Conservation (phyloP, 2,329 filamentous ascomycete species). For the Coniochaeta sp. region DNA sequence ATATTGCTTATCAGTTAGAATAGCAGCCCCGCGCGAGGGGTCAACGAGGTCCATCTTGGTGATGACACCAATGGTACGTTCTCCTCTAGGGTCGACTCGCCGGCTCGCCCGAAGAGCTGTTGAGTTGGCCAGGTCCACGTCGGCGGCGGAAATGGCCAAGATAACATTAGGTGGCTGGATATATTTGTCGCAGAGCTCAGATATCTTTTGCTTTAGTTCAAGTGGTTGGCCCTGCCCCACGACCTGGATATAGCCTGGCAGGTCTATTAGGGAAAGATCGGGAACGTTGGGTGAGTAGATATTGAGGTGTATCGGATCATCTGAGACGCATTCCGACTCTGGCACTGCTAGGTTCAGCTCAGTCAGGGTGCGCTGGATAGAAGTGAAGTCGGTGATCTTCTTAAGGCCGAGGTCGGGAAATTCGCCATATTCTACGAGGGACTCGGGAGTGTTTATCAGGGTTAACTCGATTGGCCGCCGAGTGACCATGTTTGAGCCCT, state of each 20-base stretch:
- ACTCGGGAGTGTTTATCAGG: slow-evolving; percentile 86
- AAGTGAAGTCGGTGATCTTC: slow-evolving; percentile 84
- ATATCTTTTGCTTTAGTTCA: slow-evolving; percentile 91
- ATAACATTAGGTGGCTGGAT: slow-evolving; percentile 96
- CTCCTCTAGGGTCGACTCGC: slow-evolving; percentile 85
- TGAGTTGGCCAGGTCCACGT: slow-evolving; percentile 95
- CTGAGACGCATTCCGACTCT: slow-evolving; percentile 83
- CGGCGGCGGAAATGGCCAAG: slow-evolving; percentile 91
- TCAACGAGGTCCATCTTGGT: slow-evolving; percentile 99
- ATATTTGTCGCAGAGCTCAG: slow-evolving; percentile 95
- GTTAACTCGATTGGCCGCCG: slow-evolving; percentile 92
- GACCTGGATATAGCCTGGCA: slow-evolving; percentile 96
- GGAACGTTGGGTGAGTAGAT: slow-evolving; percentile 95
- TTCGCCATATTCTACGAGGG: slow-evolving; percentile 85
- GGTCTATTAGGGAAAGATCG: slow-evolving; percentile 89
- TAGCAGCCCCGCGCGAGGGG: slow-evolving; percentile 64
- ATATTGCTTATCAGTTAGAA: slow-evolving; percentile 86
- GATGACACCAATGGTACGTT: slow-evolving; percentile 95
- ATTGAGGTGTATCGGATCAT: slow-evolving; percentile 91
- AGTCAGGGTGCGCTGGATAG: slow-evolving; percentile 88
- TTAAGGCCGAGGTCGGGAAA: slow-evolving; percentile 87
- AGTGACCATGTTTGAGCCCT: slow-evolving; percentile 98
- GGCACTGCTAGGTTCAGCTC: slow-evolving; percentile 93
- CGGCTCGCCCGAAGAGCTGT: slow-evolving; percentile 84
- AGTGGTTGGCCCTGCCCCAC: slow-evolving; percentile 83